These are phyloP conservation scores for Lipomyces japonicus DNA, from an alignment of 805 yeast species.

Conservation along the genomic window DNA sequence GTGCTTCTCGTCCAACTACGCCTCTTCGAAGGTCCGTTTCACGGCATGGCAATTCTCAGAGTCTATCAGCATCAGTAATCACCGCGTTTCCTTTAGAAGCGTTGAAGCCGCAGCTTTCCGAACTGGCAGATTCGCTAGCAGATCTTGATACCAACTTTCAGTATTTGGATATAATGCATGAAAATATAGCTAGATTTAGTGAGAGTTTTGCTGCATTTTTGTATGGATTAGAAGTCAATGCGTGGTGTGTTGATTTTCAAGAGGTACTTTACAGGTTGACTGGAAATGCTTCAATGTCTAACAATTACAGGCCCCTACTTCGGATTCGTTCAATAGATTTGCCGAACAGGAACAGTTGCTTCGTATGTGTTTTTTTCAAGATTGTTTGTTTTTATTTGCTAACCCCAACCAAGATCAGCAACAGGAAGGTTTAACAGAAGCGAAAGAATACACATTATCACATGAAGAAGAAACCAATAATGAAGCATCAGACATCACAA, in stretches of 20 bases:
- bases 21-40: conserved; percentile 27
- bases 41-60: conserved; percentile 10
- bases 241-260: conserved; percentile 77
- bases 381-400: too few relatives aligned
- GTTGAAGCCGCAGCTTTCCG: conserved; percentile 30
- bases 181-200: conserved; percentile 60
- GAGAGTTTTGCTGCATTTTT: conserved; percentile 74
- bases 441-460: too few relatives aligned
- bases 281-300: neutral
- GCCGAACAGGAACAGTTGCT: conserved; percentile 10
- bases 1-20: conserved; percentile 27
- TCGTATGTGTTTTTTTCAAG: conserved; percentile 11
- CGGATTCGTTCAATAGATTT: conserved; percentile 17
- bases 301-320: conserved; percentile 18
- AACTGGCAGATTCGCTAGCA: conserved; percentile 36
- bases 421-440: too few relatives aligned
- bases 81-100: conserved; percentile 23
- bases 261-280: conserved; percentile 26
- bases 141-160: conserved; percentile 58
- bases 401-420: too few relatives aligned
- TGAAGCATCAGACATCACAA: too few relatives aligned
- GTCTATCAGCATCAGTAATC: neutral
- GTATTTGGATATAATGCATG: conserved; percentile 57
- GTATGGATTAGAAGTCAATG: conserved; percentile 77
- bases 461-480: too few relatives aligned